Conservation (phyloP, 768 basidiomycete species). For the Tulasnella sp. region DNA sequence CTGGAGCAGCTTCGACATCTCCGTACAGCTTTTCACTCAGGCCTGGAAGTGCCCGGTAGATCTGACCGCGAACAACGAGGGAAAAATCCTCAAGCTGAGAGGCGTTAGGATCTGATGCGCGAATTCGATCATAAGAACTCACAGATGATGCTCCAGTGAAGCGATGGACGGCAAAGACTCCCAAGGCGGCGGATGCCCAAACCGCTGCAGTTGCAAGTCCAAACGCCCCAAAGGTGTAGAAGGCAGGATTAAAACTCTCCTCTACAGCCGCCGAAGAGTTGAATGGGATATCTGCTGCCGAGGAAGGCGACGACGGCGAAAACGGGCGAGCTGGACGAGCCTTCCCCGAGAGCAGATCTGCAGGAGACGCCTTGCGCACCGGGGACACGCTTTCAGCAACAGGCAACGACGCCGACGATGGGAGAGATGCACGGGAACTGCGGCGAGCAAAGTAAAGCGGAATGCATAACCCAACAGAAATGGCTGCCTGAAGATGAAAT, state of each 20-base stretch:
- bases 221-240: slow-evolving; percentile 6
- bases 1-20: neutral
- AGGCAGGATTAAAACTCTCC: slow-evolving; percentile 11
- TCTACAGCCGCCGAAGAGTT: neutral
- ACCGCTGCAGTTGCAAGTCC: slow-evolving; percentile 3
- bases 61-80: neutral
- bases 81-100: slow-evolving; percentile 14
- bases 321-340: neutral
- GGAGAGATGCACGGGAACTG: neutral
- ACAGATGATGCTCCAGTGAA: slow-evolving; percentile 1
- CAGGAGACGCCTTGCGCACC: neutral
- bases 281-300: neutral
- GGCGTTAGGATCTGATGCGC: neutral
- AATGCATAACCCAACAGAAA: slow-evolving; percentile 12
- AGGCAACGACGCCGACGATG: neutral
- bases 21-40: neutral
- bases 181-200: neutral
- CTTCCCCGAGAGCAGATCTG: neutral
- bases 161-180: neutral
- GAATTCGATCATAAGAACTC: neutral
- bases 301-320: neutral
- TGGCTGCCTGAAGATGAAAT: neutral
- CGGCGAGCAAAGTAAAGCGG: slow-evolving; percentile 16
- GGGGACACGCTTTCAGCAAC: neutral
- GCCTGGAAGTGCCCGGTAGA: neutral